Evolutionary conservation across 2,329 filamentous ascomycete species (phyloP), one percentile per base, ranked within the genome.

Genomic region (Phaeoacremonium minimum): DNA sequence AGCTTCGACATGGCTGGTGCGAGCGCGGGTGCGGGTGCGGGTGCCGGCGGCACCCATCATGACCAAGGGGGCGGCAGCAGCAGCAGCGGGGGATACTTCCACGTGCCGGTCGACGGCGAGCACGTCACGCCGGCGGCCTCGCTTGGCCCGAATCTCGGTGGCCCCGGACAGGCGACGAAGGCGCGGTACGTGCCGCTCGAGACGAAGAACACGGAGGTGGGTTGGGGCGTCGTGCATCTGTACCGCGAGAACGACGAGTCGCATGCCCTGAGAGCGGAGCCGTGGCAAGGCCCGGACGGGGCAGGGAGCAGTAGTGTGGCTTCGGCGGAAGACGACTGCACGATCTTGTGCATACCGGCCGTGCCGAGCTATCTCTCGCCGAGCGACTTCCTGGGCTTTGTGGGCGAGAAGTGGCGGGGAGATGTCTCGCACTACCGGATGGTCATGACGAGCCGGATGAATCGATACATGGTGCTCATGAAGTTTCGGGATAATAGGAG

Each of bases 301-400:
- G n/a, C n/a, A n/a, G 29, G 55, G 56, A 29, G 49, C 40, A 4
- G 36, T 44, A 18, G 55, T 46, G 35, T 37, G 38, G 50, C 47
- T n/a, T 42, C 42, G 15, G 49, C 55, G 35, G 57, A 71, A n/a
- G 75, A 80, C 19, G 80, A 87, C 40, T 94, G 86, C 57, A 93
- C 86, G 4, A 95, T 87, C 1, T 64, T 98, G 13, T 97, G 93
- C 58, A 91, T 98, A 45, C 81, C 95, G 18, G 90, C 91, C 5
- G 91, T 98, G 12, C 93, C 93, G 6, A 93, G 86, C 18, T 97
- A 96, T 60, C 84, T 97, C 66, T 87, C 87, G 7, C 86, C 90
- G 0, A 85, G 85, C 6, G 91, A 97, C 53, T 87, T 98, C 41
- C 65, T 97, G 45, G 90, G 88, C 1, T 97, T 94, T 50, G 78